phyloP scores from a whole-genome alignment of 345 rosid species.

The Leavenworthia alabamica region DNA sequence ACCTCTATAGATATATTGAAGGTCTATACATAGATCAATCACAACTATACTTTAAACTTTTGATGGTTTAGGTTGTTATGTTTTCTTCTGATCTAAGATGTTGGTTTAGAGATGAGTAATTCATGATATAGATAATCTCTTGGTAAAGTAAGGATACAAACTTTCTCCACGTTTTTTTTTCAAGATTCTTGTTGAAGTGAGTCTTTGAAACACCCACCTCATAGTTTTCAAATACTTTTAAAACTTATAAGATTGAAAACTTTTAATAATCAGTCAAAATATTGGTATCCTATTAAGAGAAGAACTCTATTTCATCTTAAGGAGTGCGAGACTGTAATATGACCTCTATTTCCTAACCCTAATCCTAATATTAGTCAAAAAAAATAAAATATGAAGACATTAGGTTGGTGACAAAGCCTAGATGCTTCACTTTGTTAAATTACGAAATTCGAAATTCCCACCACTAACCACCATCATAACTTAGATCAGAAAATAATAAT shows the following conservation, averaged over 20 bases:
- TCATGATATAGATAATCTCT: background rate
- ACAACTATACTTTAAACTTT: background rate
- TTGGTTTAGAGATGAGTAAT: background rate
- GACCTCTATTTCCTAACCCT: no score
- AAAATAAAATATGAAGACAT: background rate
- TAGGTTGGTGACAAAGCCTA: conserved; percentile 21
- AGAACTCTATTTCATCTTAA: background rate
- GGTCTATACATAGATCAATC: background rate
- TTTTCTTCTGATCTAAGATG: background rate
- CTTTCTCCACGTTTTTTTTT: background rate
- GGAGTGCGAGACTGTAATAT: no score
- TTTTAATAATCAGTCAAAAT: background rate
- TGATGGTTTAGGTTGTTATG: background rate
- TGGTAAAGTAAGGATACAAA: background rate
- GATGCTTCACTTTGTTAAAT: conserved; percentile 29
- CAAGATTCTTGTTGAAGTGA: background rate
- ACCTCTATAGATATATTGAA: conserved; percentile 1
- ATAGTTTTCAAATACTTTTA: background rate
- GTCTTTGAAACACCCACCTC: background rate
- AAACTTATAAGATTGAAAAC: background rate
- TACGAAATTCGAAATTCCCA: conserved; percentile 30
- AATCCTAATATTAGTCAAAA: background rate
- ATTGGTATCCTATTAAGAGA: background rate
- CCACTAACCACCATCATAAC: conserved; percentile 32
- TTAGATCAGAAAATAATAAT: conserved; percentile 23